Evolutionary conservation across 306 rosid species (phyloP).

Genomic region (Vicia sativa): DNA sequence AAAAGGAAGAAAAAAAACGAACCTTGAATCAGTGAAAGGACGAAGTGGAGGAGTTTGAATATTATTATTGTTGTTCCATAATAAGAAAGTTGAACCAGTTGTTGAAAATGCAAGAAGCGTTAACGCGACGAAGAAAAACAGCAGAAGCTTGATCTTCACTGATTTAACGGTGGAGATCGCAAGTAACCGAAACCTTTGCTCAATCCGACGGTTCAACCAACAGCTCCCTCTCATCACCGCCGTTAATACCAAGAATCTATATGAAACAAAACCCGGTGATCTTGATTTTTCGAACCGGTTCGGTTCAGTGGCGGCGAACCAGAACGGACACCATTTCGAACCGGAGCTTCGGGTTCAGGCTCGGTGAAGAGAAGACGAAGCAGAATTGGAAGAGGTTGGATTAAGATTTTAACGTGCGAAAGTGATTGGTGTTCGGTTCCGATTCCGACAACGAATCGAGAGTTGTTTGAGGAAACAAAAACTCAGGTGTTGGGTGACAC

Average conservation of each 20-base stretch:
- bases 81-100: conserved; percentile 55
- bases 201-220: conserved; percentile 65
- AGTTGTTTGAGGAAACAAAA: neutral
- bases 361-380: neutral
- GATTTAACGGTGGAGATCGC: conserved; percentile 70
- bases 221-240: conserved; percentile 70
- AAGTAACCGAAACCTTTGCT: conserved; percentile 65
- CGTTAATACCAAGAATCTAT: neutral
- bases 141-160: conserved; percentile 69
- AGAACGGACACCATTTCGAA: neutral
- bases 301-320: conserved; percentile 35
- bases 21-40: conserved; percentile 62
- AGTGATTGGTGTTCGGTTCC: neutral
- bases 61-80: conserved; percentile 48
- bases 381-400: neutral
- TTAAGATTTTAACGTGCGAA: neutral
- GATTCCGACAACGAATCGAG: neutral
- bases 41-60: conserved; percentile 36
- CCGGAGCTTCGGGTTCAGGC: conserved; percentile 18
- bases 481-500: conserved; percentile 2
- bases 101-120: conserved; percentile 54
- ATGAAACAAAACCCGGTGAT: conserved; percentile 18
- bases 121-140: conserved; percentile 62
- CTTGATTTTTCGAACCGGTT: conserved; percentile 25
- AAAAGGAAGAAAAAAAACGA: conserved; percentile 30